These are phyloP conservation scores for Whalleya microplaca DNA, from an alignment of 2,329 filamentous ascomycete species.

Conservation along the genomic window DNA sequence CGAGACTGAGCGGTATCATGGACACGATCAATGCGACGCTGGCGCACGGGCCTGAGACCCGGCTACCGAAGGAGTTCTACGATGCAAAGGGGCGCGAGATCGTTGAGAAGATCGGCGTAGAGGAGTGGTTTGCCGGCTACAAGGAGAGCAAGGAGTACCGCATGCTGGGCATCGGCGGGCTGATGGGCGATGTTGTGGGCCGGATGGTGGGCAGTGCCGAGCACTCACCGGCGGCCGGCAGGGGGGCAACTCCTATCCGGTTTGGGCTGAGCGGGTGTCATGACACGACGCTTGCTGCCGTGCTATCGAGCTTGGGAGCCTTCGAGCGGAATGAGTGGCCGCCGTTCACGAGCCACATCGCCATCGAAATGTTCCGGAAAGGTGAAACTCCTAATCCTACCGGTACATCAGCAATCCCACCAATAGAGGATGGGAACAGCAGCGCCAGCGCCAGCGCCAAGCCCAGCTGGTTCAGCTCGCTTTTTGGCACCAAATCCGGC, in stretches of 20 bases:
- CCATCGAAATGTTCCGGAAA: conserved; percentile 83
- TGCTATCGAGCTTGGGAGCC: conserved; percentile 78
- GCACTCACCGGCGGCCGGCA: conserved; percentile 55
- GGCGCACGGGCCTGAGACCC: conserved; percentile 80
- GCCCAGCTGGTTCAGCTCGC: conserved; percentile 38
- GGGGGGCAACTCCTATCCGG: conserved; percentile 56
- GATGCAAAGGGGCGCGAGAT: conserved; percentile 71
- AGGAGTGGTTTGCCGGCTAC: conserved; percentile 94
- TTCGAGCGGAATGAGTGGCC: conserved; percentile 80
- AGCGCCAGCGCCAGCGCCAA: conserved; percentile 6
- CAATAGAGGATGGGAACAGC: conserved; percentile 8
- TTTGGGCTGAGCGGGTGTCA: conserved; percentile 87
- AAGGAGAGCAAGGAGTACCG: conserved; percentile 84
- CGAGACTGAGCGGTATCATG: conserved; percentile 87
- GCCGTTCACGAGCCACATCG: conserved; percentile 89
- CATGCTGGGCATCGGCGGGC: conserved; percentile 80
- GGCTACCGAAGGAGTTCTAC: conserved; percentile 85
- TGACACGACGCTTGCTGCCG: conserved; percentile 86
- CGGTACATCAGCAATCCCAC: conserved; percentile 14
- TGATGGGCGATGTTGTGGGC: conserved; percentile 82
- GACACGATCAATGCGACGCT: conserved; percentile 89
- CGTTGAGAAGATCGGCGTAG: conserved; percentile 75
- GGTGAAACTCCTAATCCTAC: conserved; percentile 29
- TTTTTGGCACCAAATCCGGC: conserved; percentile 37
- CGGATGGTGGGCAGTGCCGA: conserved; percentile 74